Evolutionary conservation across 2,329 filamentous ascomycete species (phyloP).

Genomic region (Penicillium sp.): DNA sequence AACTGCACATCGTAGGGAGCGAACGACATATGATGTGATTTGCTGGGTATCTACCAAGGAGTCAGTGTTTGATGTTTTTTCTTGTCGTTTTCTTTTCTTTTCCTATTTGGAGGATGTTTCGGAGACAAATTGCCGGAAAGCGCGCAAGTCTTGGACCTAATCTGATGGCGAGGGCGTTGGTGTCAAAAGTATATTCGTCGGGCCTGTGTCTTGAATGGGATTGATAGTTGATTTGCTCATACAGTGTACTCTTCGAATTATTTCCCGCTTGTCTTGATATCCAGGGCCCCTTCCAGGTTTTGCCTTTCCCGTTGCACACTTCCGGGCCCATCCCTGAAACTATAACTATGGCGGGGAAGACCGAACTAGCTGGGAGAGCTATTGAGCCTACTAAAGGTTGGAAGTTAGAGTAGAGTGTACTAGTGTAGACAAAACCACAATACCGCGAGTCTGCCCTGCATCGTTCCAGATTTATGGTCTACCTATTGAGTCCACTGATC

Average conservation of each 20-base stretch:
- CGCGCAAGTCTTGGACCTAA: neutral
- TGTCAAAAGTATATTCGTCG: constrained; percentile 3
- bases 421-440: no score
- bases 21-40: neutral
- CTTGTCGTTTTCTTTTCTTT: constrained; percentile 12
- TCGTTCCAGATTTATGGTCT: neutral
- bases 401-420: no score
- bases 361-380: neutral
- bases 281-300: neutral
- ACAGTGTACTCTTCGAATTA: no score
- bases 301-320: neutral
- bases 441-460: no score
- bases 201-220: neutral
- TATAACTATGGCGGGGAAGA: neutral
- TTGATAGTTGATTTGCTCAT: neutral
- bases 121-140: neutral
- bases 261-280: no score
- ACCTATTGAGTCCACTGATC: neutral
- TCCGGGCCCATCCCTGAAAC: neutral
- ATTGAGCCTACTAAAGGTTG: neutral
- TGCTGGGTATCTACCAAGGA: neutral
- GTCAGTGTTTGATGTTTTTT: constrained; percentile 22
- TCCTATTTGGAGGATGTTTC: neutral
- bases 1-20: neutral
- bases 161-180: constrained; percentile 10